Evolutionary conservation across 1,139 yeast genomes (phyloP), one percentile per base, ranked within the genome.

Genomic region (Lodderomyces margitis): DNA sequence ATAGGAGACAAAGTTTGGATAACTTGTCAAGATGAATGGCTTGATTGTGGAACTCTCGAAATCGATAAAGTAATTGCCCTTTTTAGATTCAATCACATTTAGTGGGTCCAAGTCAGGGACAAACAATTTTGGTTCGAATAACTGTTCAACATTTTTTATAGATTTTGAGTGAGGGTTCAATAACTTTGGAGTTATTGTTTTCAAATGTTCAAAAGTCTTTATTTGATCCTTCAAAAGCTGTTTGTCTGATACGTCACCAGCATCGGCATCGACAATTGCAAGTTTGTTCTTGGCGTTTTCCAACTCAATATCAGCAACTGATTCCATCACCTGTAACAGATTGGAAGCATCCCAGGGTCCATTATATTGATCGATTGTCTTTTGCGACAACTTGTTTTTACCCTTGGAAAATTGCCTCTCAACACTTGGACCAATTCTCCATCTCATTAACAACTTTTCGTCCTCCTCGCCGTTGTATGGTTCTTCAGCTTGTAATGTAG

Each of bases 101-200:
- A 89, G 73, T 23, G 98, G 98, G 60, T 88, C 95, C 53, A 92
- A 68, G 59, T 92, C 98, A 5, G 96, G 94, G 48, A 81, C 75
- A 50, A 68, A 79, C 42, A 92, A 66, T 55, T 92, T 78, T 46
- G 96, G 94, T 45, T 81, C 75, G 56, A 86, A 75, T 40, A 89
- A 66, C 43, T 80, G 81, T 8, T 67, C 71, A 41, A 75, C 70
- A 52, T 83, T 81, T 81, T 83, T 61, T 44, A 81, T 75, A 21
- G 76, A 66, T 30, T 65, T 63, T 10, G 82, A 70, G 17, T 64
- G 52, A 11, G 75, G 60, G 49, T 82, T 75, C 53, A 84, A 62
- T 46, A 88, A 68, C 40, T 67, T 60, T 9, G 80, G 78, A 0
- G 86, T 76, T 37, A 85, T 64, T 37, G 64, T 62, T 35, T 71